Evolutionary conservation across 2,329 filamentous ascomycete genomes (phyloP), one percentile per base, ranked within the genome.

Genomic region (Trichoderma afroharzianum): DNA sequence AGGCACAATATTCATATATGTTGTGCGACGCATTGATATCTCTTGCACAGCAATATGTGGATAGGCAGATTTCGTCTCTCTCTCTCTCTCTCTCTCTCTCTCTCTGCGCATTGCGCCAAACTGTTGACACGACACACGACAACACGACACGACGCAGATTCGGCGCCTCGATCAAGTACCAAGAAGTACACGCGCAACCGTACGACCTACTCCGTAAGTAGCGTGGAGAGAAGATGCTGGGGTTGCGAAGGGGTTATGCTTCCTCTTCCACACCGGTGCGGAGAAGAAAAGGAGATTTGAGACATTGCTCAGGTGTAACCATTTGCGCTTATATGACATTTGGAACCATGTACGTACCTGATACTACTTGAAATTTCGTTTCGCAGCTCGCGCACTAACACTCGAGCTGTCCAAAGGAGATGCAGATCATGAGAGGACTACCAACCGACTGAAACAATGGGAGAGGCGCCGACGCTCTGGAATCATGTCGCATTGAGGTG

Each of bases 1-100:
- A 67, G 63, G 63, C 63, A 67, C 63, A 67, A 58, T 43, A 58
- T 59, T 68, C 64, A 68, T 43, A 68, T 68, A 68, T 68, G 64
- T 26, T 68, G 64, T 68, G 64, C 64, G 55, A 68, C 64, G 36
- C 33, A 33, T 32, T 33, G 32, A 59, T 59, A 32, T 68, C 26
- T 58, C 53, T 58, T 61, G 64, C 36, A 59, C 64, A 59, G 57
- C 21, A 26, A 57, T 50, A 28, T 26, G 55, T 68, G 36, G 33
- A 50, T 59, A 68, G 55, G 55, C 55, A 50, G 36, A 24, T 26
- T 47, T 24, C 12, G 53, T 43, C 33, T 26, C 57, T 53, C 28
- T 58, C 64, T n/a, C n/a, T 43, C 33, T 26, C 57, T 43, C 33
- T 26, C 57, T 43, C 33, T 26, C 57, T 43, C 33, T 26, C 57